These are phyloP conservation scores for Apiotrichum siamense DNA, from an alignment of 1,284 basidiomycete species.

Conservation along the genomic window DNA sequence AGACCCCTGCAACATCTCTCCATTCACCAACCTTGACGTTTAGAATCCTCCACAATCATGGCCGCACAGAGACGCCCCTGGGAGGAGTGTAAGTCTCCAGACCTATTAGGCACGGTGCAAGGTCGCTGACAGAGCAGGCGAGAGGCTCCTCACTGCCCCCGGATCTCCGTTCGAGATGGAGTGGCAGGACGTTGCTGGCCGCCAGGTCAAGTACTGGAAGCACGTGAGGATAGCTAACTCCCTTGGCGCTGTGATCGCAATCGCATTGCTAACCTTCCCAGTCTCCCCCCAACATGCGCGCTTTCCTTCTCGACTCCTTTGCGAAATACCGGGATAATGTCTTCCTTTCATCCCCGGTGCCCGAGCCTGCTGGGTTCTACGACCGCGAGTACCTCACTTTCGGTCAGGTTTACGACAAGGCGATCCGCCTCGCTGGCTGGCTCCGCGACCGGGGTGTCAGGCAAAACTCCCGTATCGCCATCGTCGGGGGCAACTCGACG, in stretches of 20 bases:
- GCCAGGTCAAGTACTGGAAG: slow-evolving; percentile 32
- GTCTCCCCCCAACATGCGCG: background rate
- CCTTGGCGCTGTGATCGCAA: too few relatives aligned
- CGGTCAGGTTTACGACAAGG: slow-evolving; percentile 21
- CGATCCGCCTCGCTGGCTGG: slow-evolving; percentile 18
- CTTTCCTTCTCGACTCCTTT: background rate
- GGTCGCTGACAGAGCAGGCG: slow-evolving; percentile 5
- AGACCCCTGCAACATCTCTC: too few relatives aligned
- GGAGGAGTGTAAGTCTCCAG: background rate
- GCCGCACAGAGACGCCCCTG: background rate
- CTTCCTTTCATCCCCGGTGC: background rate
- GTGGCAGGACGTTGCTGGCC: slow-evolving; percentile 23
- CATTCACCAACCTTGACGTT: too few relatives aligned
- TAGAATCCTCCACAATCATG: too few relatives aligned
- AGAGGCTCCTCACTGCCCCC: slow-evolving; percentile 21
- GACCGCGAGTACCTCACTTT: slow-evolving; percentile 16
- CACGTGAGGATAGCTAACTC: slow-evolving; percentile 21
- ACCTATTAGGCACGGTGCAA: background rate
- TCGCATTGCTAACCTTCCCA: background rate
- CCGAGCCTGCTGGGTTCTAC: background rate
- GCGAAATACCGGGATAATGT: background rate
- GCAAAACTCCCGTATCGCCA: slow-evolving; percentile 26
- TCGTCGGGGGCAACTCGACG: slow-evolving; percentile 27
- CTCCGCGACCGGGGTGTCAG: slow-evolving; percentile 26
- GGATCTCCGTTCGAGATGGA: slow-evolving; percentile 36